These are phyloP conservation scores for Xylaria bambusicola DNA, from an alignment of 495 filamentous ascomycete species.

Conservation along the genomic window DNA sequence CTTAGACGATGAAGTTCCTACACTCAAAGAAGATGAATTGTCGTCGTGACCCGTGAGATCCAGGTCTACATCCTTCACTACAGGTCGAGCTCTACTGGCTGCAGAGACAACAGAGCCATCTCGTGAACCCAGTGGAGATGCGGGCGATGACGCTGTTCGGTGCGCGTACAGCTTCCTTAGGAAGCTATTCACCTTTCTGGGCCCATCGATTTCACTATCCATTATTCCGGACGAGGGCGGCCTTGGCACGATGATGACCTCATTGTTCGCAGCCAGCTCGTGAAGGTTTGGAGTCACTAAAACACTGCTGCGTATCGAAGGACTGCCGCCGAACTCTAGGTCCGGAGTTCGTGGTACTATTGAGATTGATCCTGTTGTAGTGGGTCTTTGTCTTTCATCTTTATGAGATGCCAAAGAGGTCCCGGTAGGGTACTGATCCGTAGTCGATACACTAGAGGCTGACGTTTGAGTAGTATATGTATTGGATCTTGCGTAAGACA, in stretches of 20 bases:
- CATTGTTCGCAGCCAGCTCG: background rate
- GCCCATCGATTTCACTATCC: background rate
- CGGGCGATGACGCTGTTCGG: background rate
- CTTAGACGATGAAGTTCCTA: background rate
- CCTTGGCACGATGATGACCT: background rate
- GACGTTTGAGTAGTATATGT: conserved; percentile 4
- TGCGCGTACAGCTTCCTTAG: background rate
- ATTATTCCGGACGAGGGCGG: conserved; percentile 4
- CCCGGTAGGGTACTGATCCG: conserved; percentile 4
- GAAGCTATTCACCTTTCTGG: conserved; percentile 7
- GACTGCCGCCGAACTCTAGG: conserved; percentile 6
- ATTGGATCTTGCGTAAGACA: background rate
- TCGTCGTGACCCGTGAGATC: background rate
- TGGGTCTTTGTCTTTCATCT: conserved; percentile 13
- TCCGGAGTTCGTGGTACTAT: conserved; percentile 17
- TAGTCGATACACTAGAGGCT: background rate
- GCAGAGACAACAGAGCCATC: conserved; percentile 5
- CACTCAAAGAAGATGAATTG: background rate
- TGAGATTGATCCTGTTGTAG: conserved; percentile 18
- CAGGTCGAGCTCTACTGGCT: background rate
- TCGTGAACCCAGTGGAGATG: background rate
- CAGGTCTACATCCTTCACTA: conserved; percentile 1
- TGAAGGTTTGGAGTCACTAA: conserved; percentile 4
- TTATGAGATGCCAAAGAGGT: background rate
- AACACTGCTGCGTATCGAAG: conserved; percentile 13